These are phyloP conservation scores for Acanthamoeba healyi DNA, from an alignment of 208 protist species.

Conservation along the genomic window DNA sequence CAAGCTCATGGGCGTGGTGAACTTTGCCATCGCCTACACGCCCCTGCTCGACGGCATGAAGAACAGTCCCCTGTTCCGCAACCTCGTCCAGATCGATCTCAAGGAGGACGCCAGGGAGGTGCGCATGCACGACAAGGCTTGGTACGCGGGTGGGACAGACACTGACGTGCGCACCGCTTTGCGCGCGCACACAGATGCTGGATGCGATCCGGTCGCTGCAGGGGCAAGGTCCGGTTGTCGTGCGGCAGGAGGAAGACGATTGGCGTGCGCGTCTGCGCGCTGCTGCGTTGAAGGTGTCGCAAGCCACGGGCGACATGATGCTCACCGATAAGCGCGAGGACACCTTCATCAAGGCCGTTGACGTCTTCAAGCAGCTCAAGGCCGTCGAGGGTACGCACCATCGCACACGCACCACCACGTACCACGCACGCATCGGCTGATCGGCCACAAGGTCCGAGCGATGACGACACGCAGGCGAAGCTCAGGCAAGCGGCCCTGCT, in stretches of 20 bases:
- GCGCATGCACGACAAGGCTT: too few relatives aligned
- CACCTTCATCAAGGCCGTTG: constrained; percentile 15
- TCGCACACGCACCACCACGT: too few relatives aligned
- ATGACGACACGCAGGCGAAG: neutral
- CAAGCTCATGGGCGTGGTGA: constrained; percentile 58
- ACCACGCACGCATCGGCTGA: neutral
- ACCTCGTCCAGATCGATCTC: constrained; percentile 15
- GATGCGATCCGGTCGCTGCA: constrained; percentile 43
- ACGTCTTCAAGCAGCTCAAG: constrained; percentile 11
- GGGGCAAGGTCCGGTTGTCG: neutral
- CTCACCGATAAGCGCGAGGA: neutral
- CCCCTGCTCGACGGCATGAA: constrained; percentile 15
- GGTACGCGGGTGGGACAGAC: too few relatives aligned
- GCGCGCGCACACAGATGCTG: neutral
- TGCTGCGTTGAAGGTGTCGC: neutral
- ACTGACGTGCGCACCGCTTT: too few relatives aligned
- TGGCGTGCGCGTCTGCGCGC: neutral
- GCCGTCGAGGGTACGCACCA: neutral
- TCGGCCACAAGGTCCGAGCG: neutral
- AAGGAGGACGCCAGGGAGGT: constrained; percentile 45
- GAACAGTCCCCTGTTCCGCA: constrained; percentile 36
- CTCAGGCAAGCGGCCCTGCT: neutral
- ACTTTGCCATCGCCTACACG: constrained; percentile 52
- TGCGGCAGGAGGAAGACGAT: constrained; percentile 2
- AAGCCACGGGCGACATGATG: constrained; percentile 8